Percentiles rank a stretch among this genome's conserved stretches.
Evolutionary conservation across 2,329 filamentous ascomycete genomes (phyloP).

Genomic region (Fusarium marasasianum): DNA sequence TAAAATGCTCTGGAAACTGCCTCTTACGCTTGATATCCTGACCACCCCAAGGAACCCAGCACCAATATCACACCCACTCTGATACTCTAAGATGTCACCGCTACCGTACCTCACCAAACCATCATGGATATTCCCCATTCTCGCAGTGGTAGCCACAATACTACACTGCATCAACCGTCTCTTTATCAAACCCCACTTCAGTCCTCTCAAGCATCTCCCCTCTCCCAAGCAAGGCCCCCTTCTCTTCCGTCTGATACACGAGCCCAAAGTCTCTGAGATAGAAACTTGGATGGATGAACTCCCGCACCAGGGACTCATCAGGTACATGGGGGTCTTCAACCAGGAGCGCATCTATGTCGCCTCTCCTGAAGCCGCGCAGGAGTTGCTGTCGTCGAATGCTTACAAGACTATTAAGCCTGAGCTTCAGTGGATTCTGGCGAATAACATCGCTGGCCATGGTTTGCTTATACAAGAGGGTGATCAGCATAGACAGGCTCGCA

Average conservation of each 20-base stretch:
- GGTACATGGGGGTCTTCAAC: background rate
- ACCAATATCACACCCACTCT: fast-evolving
- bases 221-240: background rate
- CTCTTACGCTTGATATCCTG: background rate
- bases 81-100: background rate
- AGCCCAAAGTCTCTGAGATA: background rate
- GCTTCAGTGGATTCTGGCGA: background rate
- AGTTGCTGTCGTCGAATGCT: background rate
- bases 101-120: background rate
- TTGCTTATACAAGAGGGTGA: background rate
- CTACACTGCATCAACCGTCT: background rate
- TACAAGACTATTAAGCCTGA: background rate
- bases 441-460: background rate
- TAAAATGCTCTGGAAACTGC: background rate
- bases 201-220: background rate
- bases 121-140: background rate
- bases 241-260: background rate
- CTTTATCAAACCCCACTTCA: background rate
- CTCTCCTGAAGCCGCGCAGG: fast-evolving
- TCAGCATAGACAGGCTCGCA: background rate
- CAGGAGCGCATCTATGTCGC: background rate
- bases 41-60: background rate
- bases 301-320: background rate
- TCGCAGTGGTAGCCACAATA: background rate
- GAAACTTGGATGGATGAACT: background rate